Percentiles rank a stretch among this genome's conserved stretches.
Evolutionary conservation across 2,329 filamentous ascomycete genomes (phyloP).

Genomic region (Lachnellula cervina): DNA sequence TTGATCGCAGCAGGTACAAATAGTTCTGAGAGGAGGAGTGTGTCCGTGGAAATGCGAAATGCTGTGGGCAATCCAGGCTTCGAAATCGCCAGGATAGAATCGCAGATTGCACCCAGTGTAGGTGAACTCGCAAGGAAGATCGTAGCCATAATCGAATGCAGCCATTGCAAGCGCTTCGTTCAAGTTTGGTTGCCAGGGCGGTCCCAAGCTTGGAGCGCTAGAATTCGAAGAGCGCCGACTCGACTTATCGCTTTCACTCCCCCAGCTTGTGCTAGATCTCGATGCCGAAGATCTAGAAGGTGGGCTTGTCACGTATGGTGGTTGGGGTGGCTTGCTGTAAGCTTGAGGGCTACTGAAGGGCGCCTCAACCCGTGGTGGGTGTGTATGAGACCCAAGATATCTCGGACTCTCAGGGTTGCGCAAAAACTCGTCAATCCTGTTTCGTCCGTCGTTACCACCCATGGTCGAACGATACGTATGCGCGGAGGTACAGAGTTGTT

Average conservation of each 20-base stretch:
- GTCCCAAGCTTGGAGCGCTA: not conserved
- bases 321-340: not conserved
- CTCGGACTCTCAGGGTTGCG: not conserved
- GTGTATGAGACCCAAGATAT: not conserved
- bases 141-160: constrained; percentile 7
- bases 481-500: not conserved
- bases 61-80: constrained; percentile 45
- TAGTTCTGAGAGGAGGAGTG: constrained; percentile 30
- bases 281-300: not conserved
- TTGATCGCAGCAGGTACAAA: constrained; percentile 49
- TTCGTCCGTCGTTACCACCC: not conserved
- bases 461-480: not conserved
- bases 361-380: not conserved
- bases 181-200: no score
- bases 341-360: no score
- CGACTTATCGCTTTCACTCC: not conserved
- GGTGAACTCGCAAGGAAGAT: constrained; percentile 25
- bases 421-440: not conserved
- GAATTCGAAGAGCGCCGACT: not conserved
- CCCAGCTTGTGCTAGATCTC: not conserved
- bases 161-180: not conserved
- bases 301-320: not conserved
- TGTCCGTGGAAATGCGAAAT: constrained; percentile 33
- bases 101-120: constrained; percentile 31
- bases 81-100: constrained; percentile 37